Evolutionary conservation across 176 grass and related monocot species (phyloP).

Genomic region (Zea luxurians): DNA sequence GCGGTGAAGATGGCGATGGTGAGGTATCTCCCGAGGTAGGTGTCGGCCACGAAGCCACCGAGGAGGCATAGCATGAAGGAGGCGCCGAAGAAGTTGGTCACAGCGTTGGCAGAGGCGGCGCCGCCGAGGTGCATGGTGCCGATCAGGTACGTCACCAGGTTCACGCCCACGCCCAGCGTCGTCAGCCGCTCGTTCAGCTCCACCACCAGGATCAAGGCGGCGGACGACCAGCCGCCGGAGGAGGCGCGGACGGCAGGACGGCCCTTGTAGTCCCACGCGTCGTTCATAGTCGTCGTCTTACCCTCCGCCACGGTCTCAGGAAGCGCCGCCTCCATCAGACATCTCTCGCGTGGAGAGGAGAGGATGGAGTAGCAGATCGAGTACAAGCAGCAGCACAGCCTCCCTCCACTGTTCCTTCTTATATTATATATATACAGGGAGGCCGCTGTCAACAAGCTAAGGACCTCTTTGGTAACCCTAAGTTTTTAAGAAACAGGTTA

Average conservation of each 20-base stretch:
- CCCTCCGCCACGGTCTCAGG: not conserved
- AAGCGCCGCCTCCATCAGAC: not conserved
- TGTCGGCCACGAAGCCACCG: conserved; percentile 85
- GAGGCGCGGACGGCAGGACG: conserved; percentile 22
- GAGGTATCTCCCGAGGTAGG: conserved; percentile 78
- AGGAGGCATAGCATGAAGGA: conserved; percentile 90
- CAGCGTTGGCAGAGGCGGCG: conserved; percentile 63
- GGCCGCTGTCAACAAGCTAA: too few species aligned
- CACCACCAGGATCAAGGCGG: conserved; percentile 59
- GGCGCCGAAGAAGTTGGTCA: conserved; percentile 87
- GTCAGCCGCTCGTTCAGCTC: conserved; percentile 76
- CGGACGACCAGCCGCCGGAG: conserved; percentile 47
- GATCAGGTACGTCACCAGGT: conserved; percentile 76
- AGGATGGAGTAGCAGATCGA: too few species aligned
- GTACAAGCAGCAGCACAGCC: too few species aligned
- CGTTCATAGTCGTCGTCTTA: not conserved
- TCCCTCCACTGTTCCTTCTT: too few species aligned
- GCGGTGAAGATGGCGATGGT: conserved; percentile 84
- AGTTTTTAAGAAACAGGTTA: too few species aligned
- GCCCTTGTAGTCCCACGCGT: conserved; percentile 55
- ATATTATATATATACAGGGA: too few species aligned
- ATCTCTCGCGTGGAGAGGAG: too few species aligned
- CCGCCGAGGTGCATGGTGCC: conserved; percentile 77
- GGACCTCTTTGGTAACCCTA: too few species aligned
- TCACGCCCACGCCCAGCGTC: conserved; percentile 73